Evolutionary conservation across 2,329 filamentous ascomycete genomes (phyloP).

Genomic region (Fusarium veterinarium): DNA sequence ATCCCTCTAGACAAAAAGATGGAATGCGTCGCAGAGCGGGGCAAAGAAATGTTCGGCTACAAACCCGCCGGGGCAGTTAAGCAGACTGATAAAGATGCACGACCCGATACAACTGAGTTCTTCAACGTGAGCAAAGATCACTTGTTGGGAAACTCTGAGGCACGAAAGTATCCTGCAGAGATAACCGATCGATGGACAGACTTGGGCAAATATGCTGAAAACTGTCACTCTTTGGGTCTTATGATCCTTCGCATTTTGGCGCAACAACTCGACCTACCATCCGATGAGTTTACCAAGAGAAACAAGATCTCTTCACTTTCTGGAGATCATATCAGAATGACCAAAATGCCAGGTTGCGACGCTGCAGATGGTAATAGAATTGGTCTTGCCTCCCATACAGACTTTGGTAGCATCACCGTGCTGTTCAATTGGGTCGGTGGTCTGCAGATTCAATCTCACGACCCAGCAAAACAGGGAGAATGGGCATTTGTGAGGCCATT

Average conservation of each 20-base stretch:
- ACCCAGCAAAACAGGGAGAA: accelerated
- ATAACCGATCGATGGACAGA: neutral
- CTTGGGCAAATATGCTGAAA: accelerated
- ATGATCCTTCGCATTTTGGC: neutral
- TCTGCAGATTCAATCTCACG: neutral
- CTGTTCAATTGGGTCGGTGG: constrained; percentile 1
- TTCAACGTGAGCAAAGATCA: constrained; percentile 1
- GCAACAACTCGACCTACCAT: neutral
- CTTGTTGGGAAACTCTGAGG: neutral
- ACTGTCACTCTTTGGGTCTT: neutral
- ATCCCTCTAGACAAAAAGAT: neutral
- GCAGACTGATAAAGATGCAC: neutral
- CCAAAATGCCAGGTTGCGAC: neutral
- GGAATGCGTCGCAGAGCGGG: neutral
- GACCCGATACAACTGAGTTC: neutral
- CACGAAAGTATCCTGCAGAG: neutral
- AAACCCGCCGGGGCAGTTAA: neutral
- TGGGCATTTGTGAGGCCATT: neutral
- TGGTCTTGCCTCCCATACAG: neutral
- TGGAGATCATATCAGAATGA: neutral
- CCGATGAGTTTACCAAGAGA: neutral
- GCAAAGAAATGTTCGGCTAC: neutral
- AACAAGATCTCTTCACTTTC: neutral
- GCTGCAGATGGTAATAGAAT: accelerated
- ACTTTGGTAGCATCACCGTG: neutral